Evolutionary conservation across 495 filamentous ascomycete genomes (phyloP), one percentile per base, ranked within the genome.

Genomic region (Staphylotrichum longicolle): DNA sequence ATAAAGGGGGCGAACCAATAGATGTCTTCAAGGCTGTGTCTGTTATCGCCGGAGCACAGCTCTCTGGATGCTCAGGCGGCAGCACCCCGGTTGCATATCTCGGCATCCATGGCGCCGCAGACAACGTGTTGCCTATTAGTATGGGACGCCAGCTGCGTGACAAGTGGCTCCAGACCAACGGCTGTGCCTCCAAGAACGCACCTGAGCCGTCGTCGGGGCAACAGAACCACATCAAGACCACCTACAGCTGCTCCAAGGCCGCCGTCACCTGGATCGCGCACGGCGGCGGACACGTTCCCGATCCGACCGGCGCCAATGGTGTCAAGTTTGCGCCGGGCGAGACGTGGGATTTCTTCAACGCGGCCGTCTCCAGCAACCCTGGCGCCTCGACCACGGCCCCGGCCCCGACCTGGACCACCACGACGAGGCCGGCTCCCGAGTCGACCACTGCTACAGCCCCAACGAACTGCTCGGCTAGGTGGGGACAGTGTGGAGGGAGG

Each of bases 11-110:
- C 20, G 20, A 27, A 27, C 20, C 20, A n/a, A 35, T 69, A 9
- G 70, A 76, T 35, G 71, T 68, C 50, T 76, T 77, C 62, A 68
- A 66, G 14, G 75, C 72, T 14, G 74, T 79, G 3, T 68, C 72
- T 20, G 70, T 71, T 9, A 60, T 78, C 60, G 72, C 72, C 32
- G 77, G 77, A 7, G 72, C 64, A 8, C 60, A 66, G 39, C 65
- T 78, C 41, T 77, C 74, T 30, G 77, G 77, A 2, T 79, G 77
- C 64, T 57, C 53, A 15, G 73, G 71, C 8, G 77, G 77, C 37
- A 71, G 49, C 46, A 64, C 71, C 32, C 75, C 75, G 9, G 68
- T 80, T 9, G 70, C 77, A 1, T 80, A 79, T 62, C 70, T 75
- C 42, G 74, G 66, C 7, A 70, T 74, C 51, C 78, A 80, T 59